A percentile compares a stretch with the other conserved stretches of the same genome.
These are phyloP conservation scores for Puya raimondii DNA, from an alignment of 176 grass and related monocot species.

Conservation along the genomic window DNA sequence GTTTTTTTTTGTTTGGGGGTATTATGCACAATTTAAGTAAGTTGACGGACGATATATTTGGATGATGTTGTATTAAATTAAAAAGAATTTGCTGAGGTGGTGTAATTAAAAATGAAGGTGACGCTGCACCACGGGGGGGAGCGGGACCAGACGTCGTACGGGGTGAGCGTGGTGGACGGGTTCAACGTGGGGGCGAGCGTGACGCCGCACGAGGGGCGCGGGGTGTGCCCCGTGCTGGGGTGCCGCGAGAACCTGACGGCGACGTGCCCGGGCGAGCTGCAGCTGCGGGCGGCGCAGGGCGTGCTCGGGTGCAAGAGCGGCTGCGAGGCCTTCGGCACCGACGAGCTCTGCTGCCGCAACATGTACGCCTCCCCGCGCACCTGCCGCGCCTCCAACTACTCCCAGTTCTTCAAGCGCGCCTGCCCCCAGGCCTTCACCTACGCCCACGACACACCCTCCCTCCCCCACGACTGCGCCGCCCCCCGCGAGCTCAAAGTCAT, in stretches of 20 bases:
- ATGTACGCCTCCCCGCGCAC: slow-evolving; percentile 65
- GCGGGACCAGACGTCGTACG: slow-evolving; percentile 66
- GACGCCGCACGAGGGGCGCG: slow-evolving; percentile 78
- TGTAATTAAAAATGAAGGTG: too few species aligned
- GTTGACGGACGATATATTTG: too few species aligned
- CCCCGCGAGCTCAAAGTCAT: slow-evolving; percentile 97
- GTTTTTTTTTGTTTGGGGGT: too few species aligned
- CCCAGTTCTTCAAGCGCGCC: slow-evolving; percentile 84
- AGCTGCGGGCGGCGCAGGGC: slow-evolving; percentile 39
- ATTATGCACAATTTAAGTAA: too few species aligned
- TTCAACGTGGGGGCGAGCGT: slow-evolving; percentile 82
- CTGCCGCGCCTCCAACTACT: slow-evolving; percentile 71
- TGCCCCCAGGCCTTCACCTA: slow-evolving; percentile 92
- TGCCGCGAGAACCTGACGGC: slow-evolving; percentile 56
- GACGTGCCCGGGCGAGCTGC: slow-evolving; percentile 65
- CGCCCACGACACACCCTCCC: slow-evolving; percentile 76
- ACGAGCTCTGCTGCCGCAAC: slow-evolving; percentile 91
- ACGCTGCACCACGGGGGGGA: slow-evolving; percentile 53
- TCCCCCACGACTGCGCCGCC: slow-evolving; percentile 63
- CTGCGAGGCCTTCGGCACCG: slow-evolving; percentile 63
- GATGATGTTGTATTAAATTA: too few species aligned
- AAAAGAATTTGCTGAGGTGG: too few species aligned
- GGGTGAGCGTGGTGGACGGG: slow-evolving; percentile 88
- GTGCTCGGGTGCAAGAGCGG: slow-evolving; percentile 86
- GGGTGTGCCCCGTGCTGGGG: slow-evolving; percentile 69